Percentiles rank a stretch among this genome's conserved stretches.
phyloP scores from a whole-genome alignment of 2,329 filamentous ascomycete species.

The Sclerotinia minor region DNA sequence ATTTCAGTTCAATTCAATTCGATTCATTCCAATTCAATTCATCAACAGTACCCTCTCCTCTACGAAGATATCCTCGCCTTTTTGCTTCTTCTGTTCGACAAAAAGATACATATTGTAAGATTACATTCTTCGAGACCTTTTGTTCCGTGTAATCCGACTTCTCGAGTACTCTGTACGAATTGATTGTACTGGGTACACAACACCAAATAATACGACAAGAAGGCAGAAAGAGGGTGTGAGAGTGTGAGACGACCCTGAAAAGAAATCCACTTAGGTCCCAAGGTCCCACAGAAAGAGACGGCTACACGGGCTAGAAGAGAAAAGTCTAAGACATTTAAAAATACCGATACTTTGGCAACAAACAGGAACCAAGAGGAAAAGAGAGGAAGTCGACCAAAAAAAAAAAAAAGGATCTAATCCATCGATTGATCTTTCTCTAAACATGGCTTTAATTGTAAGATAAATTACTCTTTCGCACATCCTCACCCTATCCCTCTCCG shows the following conservation, averaged over 20 bases:
- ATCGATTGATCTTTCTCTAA: slow-evolving; percentile 23
- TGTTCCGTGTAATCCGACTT: not conserved
- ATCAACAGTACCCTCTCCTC: too few relatives aligned
- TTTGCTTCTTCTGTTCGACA: not conserved
- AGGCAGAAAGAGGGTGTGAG: not conserved
- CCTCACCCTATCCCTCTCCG: slow-evolving; percentile 1
- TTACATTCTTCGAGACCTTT: not conserved
- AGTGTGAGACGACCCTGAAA: slow-evolving; percentile 1
- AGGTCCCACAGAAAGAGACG: slow-evolving; percentile 16
- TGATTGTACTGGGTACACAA: not conserved
- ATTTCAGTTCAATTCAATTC: not conserved
- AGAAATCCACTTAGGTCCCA: not conserved
- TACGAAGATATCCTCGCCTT: not conserved
- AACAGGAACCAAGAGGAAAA: slow-evolving; percentile 10
- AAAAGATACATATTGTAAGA: not conserved
- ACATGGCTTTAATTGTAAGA: slow-evolving; percentile 43
- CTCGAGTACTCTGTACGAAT: not conserved
- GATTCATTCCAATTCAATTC: not conserved
- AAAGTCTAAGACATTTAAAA: slow-evolving; percentile 5
- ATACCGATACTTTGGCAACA: slow-evolving; percentile 10
- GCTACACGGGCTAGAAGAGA: not conserved
- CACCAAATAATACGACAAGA: not conserved
- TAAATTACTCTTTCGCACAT: slow-evolving; percentile 16
- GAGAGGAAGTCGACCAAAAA: not conserved
- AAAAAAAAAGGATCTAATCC: not conserved